These are phyloP conservation scores for Tolypocladium ovalisporum DNA, from an alignment of 2,329 filamentous ascomycete genomes.

Conservation along the genomic window DNA sequence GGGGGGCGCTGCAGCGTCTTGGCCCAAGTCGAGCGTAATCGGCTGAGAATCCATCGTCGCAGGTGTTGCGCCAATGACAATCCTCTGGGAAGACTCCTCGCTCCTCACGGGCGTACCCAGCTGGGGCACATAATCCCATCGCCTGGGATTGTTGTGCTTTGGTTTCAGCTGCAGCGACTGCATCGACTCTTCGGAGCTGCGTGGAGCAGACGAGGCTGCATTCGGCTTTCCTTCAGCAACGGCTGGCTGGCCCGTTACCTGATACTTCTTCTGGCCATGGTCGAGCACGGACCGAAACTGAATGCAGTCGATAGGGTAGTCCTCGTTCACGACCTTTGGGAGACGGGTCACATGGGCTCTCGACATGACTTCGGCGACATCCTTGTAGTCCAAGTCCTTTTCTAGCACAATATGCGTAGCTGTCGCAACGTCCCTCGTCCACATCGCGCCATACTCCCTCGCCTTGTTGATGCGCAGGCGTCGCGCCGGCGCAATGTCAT, in stretches of 20 bases:
- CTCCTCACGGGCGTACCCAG: conserved; percentile 24
- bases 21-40: conserved; percentile 12
- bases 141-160: conserved; percentile 23
- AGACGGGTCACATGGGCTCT: conserved; percentile 11
- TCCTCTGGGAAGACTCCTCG: conserved; percentile 18
- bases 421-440: conserved; percentile 46
- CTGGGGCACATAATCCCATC: conserved; percentile 26
- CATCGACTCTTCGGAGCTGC: conserved; percentile 11
- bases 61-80: conserved; percentile 9
- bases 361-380: conserved; percentile 43
- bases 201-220: background rate
- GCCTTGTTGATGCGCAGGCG: conserved; percentile 64
- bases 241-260: conserved; percentile 37
- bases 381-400: conserved; percentile 49
- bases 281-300: conserved; percentile 47
- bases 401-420: conserved; percentile 79
- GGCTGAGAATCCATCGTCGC: conserved; percentile 13
- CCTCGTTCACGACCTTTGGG: conserved; percentile 51
- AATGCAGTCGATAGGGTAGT: conserved; percentile 60
- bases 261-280: conserved; percentile 47
- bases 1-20: background rate
- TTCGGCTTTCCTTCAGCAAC: background rate
- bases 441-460: conserved; percentile 62
- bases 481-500: conserved; percentile 58
- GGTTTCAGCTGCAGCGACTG: conserved; percentile 39